phyloP scores from a whole-genome alignment of 2,329 filamentous ascomycete genomes.

The Trichoderma afroharzianum region DNA sequence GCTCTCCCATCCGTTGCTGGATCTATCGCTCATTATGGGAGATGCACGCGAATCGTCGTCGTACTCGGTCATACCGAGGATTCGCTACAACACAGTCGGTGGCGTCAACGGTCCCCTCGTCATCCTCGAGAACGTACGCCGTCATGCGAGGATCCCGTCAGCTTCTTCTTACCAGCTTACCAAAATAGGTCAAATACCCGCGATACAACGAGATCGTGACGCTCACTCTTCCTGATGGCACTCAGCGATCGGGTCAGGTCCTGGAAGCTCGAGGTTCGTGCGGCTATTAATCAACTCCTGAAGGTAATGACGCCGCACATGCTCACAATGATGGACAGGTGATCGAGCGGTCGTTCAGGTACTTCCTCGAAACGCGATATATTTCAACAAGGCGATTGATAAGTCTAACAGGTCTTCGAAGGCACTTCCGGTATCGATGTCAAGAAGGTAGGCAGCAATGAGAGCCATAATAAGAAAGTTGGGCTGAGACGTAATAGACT shows the following conservation, averaged over 20 bases:
- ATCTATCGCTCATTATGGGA: no score
- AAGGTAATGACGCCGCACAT: background rate
- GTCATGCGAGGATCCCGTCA: no score
- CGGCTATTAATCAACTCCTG: background rate
- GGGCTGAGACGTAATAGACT: conserved; percentile 61
- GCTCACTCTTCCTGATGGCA: conserved; percentile 91
- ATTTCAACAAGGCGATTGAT: no score
- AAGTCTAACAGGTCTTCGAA: conserved; percentile 99
- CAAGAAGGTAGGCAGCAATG: conserved; percentile 82
- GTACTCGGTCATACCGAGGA: conserved; percentile 56
- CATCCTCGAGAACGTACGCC: conserved; percentile 83
- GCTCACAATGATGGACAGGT: conserved; percentile 49
- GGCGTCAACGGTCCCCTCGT: conserved; percentile 98
- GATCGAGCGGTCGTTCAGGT: conserved; percentile 89
- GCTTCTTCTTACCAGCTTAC: no score
- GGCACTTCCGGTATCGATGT: conserved; percentile 97
- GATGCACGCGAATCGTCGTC: conserved; percentile 58
- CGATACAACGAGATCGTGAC: conserved; percentile 97
- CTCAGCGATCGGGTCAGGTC: conserved; percentile 89
- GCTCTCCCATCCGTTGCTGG: no score
- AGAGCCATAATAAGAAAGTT: no score
- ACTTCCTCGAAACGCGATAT: no score
- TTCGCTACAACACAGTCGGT: conserved; percentile 97
- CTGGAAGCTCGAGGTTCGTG: conserved; percentile 86
- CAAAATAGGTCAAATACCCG: conserved; percentile 90